These are phyloP conservation scores for Dryas integrifolia DNA, from an alignment of 331 rosid genomes.

Conservation along the genomic window DNA sequence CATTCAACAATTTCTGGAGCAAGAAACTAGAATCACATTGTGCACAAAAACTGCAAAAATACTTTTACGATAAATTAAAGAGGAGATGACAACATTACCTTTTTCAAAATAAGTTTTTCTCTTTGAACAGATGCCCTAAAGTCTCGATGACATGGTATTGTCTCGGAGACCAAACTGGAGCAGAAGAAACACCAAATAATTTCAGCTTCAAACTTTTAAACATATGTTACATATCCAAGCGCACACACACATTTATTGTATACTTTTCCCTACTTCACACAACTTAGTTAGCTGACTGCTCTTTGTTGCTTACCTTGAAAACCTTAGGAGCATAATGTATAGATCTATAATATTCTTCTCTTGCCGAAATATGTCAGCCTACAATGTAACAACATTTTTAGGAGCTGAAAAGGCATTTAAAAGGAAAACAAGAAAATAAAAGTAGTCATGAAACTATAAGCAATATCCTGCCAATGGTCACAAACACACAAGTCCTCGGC, in stretches of 20 bases:
- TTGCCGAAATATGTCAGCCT: constrained; percentile 90
- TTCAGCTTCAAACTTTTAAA: constrained; percentile 7
- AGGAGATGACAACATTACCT: constrained; percentile 39
- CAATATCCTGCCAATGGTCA: no score
- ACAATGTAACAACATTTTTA: constrained; percentile 33
- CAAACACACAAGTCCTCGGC: no score
- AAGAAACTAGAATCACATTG: constrained; percentile 28
- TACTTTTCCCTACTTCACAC: background rate
- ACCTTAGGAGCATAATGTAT: constrained; percentile 87
- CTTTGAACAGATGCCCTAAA: constrained; percentile 51
- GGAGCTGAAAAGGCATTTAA: constrained; percentile 18
- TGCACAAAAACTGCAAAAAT: constrained; percentile 3
- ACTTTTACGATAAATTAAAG: background rate
- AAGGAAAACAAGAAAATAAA: constrained; percentile 21
- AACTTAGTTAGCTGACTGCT: background rate
- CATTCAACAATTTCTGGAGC: constrained; percentile 56
- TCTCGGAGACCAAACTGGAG: constrained; percentile 80
- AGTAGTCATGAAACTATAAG: no score
- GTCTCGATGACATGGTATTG: constrained; percentile 80
- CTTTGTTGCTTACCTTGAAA: constrained; percentile 66
- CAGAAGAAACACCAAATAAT: constrained; percentile 21
- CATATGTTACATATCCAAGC: background rate
- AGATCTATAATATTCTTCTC: constrained; percentile 87
- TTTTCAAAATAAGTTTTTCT: constrained; percentile 57
- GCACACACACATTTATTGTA: background rate